phyloP scores from a whole-genome alignment of 2,329 filamentous ascomycete species.

The Pseudogymnoascus destructans region DNA sequence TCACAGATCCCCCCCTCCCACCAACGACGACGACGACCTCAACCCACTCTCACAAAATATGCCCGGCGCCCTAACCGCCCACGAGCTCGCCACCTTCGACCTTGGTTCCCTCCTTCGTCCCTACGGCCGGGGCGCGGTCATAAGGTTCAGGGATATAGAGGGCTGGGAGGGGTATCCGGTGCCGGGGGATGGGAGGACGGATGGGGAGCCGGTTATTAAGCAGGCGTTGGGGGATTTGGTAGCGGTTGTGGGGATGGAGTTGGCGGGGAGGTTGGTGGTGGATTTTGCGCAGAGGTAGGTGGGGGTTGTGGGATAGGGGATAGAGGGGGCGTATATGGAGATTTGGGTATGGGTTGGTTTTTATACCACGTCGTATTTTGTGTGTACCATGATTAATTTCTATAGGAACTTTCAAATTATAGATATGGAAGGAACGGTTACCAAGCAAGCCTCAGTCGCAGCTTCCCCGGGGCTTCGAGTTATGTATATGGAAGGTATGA shows the following conservation, averaged over 20 bases:
- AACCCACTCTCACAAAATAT: conserved; percentile 49
- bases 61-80: conserved; percentile 49
- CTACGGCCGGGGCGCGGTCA: conserved; percentile 28
- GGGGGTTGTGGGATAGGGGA: conserved; percentile 10
- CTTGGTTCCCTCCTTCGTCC: conserved; percentile 45
- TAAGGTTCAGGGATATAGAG: conserved; percentile 38
- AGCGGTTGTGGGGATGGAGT: conserved; percentile 49
- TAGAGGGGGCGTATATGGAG: not conserved
- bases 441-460: not conserved
- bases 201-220: not conserved
- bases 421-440: not conserved
- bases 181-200: not conserved
- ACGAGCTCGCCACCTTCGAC: conserved; percentile 39
- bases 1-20: not conserved
- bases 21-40: conserved; percentile 16
- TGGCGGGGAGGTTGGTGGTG: conserved; percentile 44
- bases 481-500: not conserved
- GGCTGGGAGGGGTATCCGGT: conserved; percentile 37
- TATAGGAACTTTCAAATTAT: not conserved
- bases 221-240: conserved; percentile 30
- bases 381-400: not conserved
- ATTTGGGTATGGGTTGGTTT: not conserved
- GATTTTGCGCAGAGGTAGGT: conserved; percentile 32
- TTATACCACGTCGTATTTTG: not conserved
- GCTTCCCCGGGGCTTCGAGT: not conserved